Evolutionary conservation across 176 grass and related monocot species (phyloP).

Genomic region (Coix lacrymajobi): DNA sequence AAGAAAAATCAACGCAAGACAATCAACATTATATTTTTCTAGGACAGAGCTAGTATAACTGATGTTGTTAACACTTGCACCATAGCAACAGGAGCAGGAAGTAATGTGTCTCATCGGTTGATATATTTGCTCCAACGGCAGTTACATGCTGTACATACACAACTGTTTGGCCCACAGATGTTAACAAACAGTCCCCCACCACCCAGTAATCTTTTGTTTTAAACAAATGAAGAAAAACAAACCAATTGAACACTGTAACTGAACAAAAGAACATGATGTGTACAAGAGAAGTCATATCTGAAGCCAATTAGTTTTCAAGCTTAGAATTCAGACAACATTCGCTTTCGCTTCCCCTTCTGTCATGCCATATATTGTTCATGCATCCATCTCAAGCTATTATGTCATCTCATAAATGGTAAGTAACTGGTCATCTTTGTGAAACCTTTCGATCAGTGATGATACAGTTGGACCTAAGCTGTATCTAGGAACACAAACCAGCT

Average conservation of each 20-base stretch:
- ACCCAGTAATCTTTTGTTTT: not conserved
- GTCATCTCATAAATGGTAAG: conserved; percentile 7
- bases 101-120: not conserved
- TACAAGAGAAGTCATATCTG: not conserved
- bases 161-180: not conserved
- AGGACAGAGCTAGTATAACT: not conserved
- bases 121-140: not conserved
- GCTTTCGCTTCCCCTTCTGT: not conserved
- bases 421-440: not conserved
- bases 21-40: not conserved
- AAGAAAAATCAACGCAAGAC: not conserved
- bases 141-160: conserved; percentile 13
- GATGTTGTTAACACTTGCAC: not conserved
- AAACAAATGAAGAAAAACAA: not conserved
- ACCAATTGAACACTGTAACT: not conserved
- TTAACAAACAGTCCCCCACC: conserved; percentile 5
- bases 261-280: conserved; percentile 3
- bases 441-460: not conserved
- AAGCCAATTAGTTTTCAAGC: not conserved
- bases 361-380: not conserved
- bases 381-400: conserved; percentile 20
- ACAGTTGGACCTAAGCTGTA: not conserved
- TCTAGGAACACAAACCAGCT: not conserved
- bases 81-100: not conserved
- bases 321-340: conserved; percentile 6